A percentile compares a stretch with the other conserved stretches of the same genome.
Evolutionary conservation across 1,284 basidiomycete species (phyloP).

Genomic region (Tausonia pullulans): DNA sequence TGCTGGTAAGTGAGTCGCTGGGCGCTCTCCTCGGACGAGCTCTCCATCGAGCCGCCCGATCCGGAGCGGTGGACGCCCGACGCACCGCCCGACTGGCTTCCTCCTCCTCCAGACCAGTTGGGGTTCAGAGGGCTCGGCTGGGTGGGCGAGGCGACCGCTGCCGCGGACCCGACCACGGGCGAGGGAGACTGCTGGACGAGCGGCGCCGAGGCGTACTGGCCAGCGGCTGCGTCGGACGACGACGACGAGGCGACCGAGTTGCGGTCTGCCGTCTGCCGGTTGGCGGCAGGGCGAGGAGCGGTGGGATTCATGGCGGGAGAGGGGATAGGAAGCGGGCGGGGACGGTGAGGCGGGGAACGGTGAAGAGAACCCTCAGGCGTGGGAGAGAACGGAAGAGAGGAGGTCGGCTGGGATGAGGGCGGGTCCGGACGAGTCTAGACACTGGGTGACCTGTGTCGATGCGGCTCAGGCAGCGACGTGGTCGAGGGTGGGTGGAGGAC

Average conservation of each 20-base stretch:
- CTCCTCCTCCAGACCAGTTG: not conserved
- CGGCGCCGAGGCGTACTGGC: too few relatives aligned
- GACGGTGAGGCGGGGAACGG: constrained; percentile 46
- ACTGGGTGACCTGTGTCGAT: too few relatives aligned
- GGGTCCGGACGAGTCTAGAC: too few relatives aligned
- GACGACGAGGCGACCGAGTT: too few relatives aligned
- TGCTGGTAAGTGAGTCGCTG: not conserved
- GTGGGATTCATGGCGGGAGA: constrained; percentile 25
- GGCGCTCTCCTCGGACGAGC: constrained; percentile 40
- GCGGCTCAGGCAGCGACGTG: too few relatives aligned
- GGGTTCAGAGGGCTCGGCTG: not conserved
- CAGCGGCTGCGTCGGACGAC: too few relatives aligned
- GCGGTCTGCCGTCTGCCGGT: too few relatives aligned
- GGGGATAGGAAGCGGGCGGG: constrained; percentile 19
- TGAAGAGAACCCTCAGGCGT: constrained; percentile 31
- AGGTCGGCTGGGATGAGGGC: too few relatives aligned
- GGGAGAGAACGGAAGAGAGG: constrained; percentile 42
- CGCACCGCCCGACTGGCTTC: too few relatives aligned
- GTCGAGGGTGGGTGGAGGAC: constrained; percentile 37
- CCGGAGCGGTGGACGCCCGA: not conserved
- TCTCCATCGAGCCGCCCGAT: not conserved
- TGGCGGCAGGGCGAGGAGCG: too few relatives aligned
- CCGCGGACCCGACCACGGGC: too few relatives aligned
- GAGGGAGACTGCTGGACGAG: too few relatives aligned
- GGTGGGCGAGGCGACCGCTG: not conserved